These are phyloP conservation scores for Corymbia citriodora DNA, from an alignment of 441 rosid genomes.

Conservation along the genomic window DNA sequence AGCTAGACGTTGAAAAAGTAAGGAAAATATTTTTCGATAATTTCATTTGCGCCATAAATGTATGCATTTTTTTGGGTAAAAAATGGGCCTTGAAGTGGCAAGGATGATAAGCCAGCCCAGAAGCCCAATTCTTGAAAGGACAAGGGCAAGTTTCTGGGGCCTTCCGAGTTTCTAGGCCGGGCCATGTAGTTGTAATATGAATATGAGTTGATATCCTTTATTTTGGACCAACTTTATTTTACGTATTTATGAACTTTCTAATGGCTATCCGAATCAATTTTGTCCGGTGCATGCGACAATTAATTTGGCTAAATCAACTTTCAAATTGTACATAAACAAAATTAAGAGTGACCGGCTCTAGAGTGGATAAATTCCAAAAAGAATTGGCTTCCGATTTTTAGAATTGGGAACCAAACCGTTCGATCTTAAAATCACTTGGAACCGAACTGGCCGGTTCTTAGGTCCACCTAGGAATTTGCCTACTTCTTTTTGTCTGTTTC, in stretches of 20 bases:
- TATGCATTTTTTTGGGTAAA: background rate
- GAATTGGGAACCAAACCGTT: fast-evolving
- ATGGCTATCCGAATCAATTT: background rate
- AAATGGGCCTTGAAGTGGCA: background rate
- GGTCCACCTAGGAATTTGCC: background rate
- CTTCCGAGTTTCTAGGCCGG: background rate
- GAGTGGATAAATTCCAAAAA: fast-evolving
- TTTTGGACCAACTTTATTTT: background rate
- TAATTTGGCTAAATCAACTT: background rate
- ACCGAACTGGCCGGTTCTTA: fast-evolving
- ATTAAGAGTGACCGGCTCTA: background rate
- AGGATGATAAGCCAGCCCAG: background rate
- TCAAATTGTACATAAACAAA: background rate
- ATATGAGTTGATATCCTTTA: background rate
- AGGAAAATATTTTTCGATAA: background rate
- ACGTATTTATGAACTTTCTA: background rate
- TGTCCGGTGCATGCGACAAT: background rate
- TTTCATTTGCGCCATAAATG: background rate
- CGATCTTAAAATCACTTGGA: fast-evolving
- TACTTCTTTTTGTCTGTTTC: background rate
- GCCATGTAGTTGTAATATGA: background rate
- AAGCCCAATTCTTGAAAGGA: background rate
- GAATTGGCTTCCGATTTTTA: background rate
- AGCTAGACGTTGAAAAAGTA: background rate
- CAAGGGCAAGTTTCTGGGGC: background rate